Evolutionary conservation across 2,329 filamentous ascomycete species (phyloP), one percentile per base, ranked within the genome.

Genomic region (Colletotrichum musae): DNA sequence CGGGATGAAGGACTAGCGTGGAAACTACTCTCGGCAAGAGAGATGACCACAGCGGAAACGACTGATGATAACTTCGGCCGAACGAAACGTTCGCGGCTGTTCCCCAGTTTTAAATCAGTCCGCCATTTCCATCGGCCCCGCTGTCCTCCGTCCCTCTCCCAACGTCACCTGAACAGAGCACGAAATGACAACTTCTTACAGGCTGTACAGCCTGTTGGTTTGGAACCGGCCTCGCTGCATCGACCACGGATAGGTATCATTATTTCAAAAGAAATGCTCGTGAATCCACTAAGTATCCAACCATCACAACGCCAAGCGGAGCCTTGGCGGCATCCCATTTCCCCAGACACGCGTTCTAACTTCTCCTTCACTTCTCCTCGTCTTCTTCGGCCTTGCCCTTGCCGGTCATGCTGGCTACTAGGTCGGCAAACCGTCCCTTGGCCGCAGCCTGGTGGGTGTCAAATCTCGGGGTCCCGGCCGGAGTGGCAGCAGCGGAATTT

Each of bases 391-490:
- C 12, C 36, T 60, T 41, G 41, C 48, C 13, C 21, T 61, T 66
- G 28, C 63, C 58, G 18, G 61, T 65, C 59, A 69, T 64, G 59
- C 56, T 67, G 26, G 64, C 41, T 13, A 72, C 70, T 43, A 70
- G 47, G 41, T 68, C 68, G 32, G 70, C 62, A 26, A 71, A 70
- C 15, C 70, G 67, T 5, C 62, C 68, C 51, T 67, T 67, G 7
- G 68, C 58, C 7, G 32, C 57, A 13, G 54, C 51, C 32, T 59
- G 56, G 18, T 67, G 58, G 13, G 41, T 50, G 39, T 70, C 66
- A 5, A 47, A 72, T 6, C 77, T 77, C 15, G 67, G 62, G 24
- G 67, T 70, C 21, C 62, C 68, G 18, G 47, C 48, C n/a, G 68
- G 68, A 28, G 68, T 68, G 10, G 50, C 64, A 43, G 32, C 54